A percentile compares a stretch with the other conserved stretches of the same genome.
Conservation (phyloP, 192 early-diverging fungal species). For the Linnemannia schmuckeri region DNA sequence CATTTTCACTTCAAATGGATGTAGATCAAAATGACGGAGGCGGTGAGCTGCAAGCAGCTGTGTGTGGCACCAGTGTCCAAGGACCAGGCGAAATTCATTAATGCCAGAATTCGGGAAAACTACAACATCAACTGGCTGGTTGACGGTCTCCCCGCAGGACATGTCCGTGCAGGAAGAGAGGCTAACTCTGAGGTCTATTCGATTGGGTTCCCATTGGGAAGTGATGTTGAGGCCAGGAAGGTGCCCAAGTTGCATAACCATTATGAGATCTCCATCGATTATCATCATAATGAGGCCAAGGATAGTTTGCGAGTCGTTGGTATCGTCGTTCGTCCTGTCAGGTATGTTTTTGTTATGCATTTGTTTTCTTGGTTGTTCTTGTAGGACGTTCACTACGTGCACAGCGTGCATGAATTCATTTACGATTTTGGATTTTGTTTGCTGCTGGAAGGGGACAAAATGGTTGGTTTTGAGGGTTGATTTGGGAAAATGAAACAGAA, state of each 20-base stretch:
- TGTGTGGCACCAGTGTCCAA: constrained; percentile 70
- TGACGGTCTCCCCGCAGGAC: constrained; percentile 94
- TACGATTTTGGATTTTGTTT: background rate
- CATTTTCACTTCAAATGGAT: background rate
- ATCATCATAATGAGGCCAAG: constrained; percentile 77
- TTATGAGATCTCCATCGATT: constrained; percentile 86
- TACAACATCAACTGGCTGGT: constrained; percentile 90
- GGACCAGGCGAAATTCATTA: constrained; percentile 88
- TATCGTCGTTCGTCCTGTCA: constrained; percentile 80
- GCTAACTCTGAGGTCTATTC: constrained; percentile 69
- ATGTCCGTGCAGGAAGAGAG: constrained; percentile 66
- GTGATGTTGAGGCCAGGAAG: background rate
- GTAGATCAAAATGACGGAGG: constrained; percentile 37
- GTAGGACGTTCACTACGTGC: background rate
- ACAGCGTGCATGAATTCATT: too few relatives aligned
- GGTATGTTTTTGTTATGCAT: constrained; percentile 38
- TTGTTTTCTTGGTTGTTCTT: background rate
- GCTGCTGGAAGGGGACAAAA: background rate
- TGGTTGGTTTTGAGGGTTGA: background rate
- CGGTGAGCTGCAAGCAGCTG: constrained; percentile 70
- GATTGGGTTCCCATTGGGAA: constrained; percentile 87
- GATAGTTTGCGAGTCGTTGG: constrained; percentile 89
- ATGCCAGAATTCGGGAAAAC: constrained; percentile 82
- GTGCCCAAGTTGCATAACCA: constrained; percentile 83
- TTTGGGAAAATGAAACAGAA: background rate